Percentiles rank a stretch among this genome's conserved stretches.
Evolutionary conservation across 495 filamentous ascomycete genomes (phyloP).

Genomic region (Pyrenula aspistea): DNA sequence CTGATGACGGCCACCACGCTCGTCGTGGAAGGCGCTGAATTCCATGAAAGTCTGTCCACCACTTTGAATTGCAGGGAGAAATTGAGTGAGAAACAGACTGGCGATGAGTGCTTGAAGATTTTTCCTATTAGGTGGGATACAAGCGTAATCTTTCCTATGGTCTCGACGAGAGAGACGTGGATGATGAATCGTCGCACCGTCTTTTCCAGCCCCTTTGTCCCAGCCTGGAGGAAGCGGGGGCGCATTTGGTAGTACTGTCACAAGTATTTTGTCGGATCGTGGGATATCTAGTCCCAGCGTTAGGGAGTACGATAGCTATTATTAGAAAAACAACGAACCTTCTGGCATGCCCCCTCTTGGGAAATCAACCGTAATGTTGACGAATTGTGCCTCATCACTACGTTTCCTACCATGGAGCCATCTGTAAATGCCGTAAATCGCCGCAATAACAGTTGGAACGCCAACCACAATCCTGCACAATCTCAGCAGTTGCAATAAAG

Average conservation of each 20-base stretch:
- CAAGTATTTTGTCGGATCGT: not conserved
- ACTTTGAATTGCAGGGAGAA: not conserved
- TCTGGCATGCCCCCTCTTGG: not conserved
- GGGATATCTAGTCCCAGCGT: not conserved
- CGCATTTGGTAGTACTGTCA: not conserved
- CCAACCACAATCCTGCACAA: not conserved
- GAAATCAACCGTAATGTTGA: not conserved
- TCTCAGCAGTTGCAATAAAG: not conserved
- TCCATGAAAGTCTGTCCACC: not conserved
- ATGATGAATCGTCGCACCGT: not conserved
- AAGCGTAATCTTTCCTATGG: not conserved
- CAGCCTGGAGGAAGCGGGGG: not conserved
- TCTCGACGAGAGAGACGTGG: not conserved
- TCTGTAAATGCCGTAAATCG: not conserved
- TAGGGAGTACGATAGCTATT: not conserved
- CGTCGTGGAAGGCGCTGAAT: not conserved
- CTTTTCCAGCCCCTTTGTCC: not conserved
- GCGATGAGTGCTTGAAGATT: not conserved
- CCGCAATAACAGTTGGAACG: not conserved
- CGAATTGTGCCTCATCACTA: not conserved
- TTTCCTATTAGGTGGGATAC: not conserved
- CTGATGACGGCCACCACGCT: not conserved
- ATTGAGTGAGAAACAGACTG: not conserved
- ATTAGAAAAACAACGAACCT: not conserved
- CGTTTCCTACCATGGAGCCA: not conserved